phyloP scores from a whole-genome alignment of 192 early-diverging fungal species.

The Geranomyces michiganensis region DNA sequence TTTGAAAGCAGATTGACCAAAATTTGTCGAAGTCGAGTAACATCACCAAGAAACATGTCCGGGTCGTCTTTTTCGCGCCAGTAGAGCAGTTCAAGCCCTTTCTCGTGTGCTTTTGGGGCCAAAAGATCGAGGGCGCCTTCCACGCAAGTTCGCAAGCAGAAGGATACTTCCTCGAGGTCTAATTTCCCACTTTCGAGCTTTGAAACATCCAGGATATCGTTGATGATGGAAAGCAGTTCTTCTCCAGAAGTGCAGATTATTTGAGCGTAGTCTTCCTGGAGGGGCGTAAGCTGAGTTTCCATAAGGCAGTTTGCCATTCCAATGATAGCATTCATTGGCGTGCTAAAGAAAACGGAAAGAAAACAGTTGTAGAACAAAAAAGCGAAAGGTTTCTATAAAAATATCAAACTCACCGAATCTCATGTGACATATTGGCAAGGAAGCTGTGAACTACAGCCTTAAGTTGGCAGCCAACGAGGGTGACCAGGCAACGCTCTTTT shows the following conservation, averaged over 20 bases:
- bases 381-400: background rate
- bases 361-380: background rate
- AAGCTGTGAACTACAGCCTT: background rate
- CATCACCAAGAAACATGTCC: conserved; percentile 20
- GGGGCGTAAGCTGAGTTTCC: conserved; percentile 4
- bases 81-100: conserved; percentile 2
- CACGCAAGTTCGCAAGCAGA: conserved; percentile 6
- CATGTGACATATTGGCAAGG: conserved; percentile 21
- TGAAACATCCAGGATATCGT: conserved; percentile 25
- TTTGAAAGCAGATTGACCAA: conserved; percentile 50
- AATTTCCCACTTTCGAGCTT: conserved; percentile 27
- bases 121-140: conserved; percentile 17
- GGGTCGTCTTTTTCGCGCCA: background rate
- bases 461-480: too few species aligned
- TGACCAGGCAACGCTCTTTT: too few species aligned
- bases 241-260: conserved; percentile 16
- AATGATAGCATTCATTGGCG: conserved; percentile 78
- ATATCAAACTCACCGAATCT: conserved; percentile 12
- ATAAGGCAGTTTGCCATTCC: conserved; percentile 23
- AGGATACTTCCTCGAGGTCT: conserved; percentile 13
- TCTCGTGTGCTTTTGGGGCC: conserved; percentile 11
- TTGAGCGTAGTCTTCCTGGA: conserved; percentile 14
- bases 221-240: conserved; percentile 19
- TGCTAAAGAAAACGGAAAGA: background rate
- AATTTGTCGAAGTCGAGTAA: conserved; percentile 18